Evolutionary conservation across 257 asterid genomes (phyloP), one percentile per base, ranked within the genome.

Genomic region (Coffea canephora): DNA sequence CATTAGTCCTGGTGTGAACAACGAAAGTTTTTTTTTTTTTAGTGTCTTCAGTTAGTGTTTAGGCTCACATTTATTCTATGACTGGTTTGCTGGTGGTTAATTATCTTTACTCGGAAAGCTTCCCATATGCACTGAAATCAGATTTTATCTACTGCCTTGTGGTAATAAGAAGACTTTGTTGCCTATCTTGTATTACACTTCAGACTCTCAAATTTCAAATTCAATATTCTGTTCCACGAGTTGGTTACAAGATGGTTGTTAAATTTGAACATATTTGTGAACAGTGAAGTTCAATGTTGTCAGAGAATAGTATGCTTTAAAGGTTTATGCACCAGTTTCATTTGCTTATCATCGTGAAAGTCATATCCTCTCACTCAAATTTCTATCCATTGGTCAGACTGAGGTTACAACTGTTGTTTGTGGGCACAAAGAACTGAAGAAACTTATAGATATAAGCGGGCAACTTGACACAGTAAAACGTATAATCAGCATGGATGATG

Each of bases 401-500:
- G 98, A 96, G 89, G 98, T 92, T 84, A 94, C 98, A 59, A 94
- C 97, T 73, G 98, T 96, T 86, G 94, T 96, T 76, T 96, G 98
- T 52, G 98, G 99, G 67, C 80, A 86, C 69, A 94, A 90, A 86
- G 97, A 94, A 84, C 89, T 96, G 91, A 91, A 89, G 94, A 96
- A 96, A 81, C 85, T 96, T 76, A 84, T 88, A 74, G 94, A 90
- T 55, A 75, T 94, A 31, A 89, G 97, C 76, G 97, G 97, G 75
- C 97, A 94, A 87, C 96, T 96, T 50, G 98, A 96, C 89, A 87
- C 97, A 0, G 96, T 96, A 70, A 92, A 89, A 89, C 94, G 88
- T 61, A 76, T 96, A 75, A 92, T 96, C 84, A 92, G 92, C 87
- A 91, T 96, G 92, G 97, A 94, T 71, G 89, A 88, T 76, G 96